Conservation (phyloP, 805 yeast species). For the Saccharomyces mikatae region DNA sequence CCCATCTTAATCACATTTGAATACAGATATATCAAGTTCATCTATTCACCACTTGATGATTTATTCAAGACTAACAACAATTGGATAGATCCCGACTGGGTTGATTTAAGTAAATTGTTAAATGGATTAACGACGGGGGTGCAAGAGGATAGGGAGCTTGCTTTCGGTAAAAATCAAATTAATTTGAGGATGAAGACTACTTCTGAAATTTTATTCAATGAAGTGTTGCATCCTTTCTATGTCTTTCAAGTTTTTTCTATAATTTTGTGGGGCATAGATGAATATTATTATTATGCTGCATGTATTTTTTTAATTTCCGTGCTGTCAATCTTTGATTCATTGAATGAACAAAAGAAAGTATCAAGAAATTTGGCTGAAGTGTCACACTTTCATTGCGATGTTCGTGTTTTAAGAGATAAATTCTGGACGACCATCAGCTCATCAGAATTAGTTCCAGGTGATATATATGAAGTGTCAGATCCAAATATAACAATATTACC, state of each 20-base stretch:
- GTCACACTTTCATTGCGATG: conserved; percentile 67
- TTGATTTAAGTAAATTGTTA: conserved; percentile 42
- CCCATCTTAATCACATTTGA: conserved; percentile 65
- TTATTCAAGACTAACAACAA: conserved; percentile 72
- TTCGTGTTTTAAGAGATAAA: conserved; percentile 84
- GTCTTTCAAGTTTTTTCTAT: conserved; percentile 91
- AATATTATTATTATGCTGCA: conserved; percentile 85
- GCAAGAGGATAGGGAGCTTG: conserved; percentile 58
- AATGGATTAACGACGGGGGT: conserved; percentile 63
- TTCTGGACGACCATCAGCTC: conserved; percentile 83
- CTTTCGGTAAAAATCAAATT: conserved; percentile 72
- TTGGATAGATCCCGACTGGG: conserved; percentile 85
- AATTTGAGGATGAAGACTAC: conserved; percentile 68
- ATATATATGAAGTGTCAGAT: conserved; percentile 84
- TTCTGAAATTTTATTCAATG: conserved; percentile 63
- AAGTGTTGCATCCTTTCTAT: conserved; percentile 90
- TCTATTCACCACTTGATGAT: conserved; percentile 82
- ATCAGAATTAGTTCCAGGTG: conserved; percentile 88
- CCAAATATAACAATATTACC: conserved; percentile 71
- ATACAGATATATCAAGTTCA: conserved; percentile 75
- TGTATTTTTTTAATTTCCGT: conserved; percentile 86
- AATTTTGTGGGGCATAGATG: conserved; percentile 83
- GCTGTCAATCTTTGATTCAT: conserved; percentile 68
- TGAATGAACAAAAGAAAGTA: conserved; percentile 77
- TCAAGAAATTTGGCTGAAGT: conserved; percentile 64